Evolutionary conservation across 2,329 filamentous ascomycete species (phyloP), one percentile per base, ranked within the genome.

Genomic region (Chrysoporthe puriensis): DNA sequence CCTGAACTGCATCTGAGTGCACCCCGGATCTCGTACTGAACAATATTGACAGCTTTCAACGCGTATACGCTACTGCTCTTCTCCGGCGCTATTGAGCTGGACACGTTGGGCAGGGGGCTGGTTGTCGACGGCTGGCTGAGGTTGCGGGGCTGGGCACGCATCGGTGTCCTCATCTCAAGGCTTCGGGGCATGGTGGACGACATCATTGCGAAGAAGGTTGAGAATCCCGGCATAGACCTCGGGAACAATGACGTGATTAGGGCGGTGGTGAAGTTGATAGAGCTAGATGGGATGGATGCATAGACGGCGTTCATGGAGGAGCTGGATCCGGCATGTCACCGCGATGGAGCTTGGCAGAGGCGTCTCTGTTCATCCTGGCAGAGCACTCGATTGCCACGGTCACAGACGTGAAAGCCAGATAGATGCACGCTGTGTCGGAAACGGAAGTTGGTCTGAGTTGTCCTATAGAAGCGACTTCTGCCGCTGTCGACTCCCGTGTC

Each of bases 51-150:
- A 90, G 88, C 96, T 1, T 95, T 97, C 78, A 97, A 97, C 74
- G 89, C 91, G 0, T 98, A 95, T 77, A 91, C 91, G 0, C 83
- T 97, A 44, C 87, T 99, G 36, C 85, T 99, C 67, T 98, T 99
- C 79, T 91, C 90, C 0, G 96, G 96, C 0, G 84, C 88, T 1
- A 93, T 98, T 62, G 88, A 89, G 69, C 87, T 98, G 3, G 96
- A 98, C 79, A 97, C 94, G 0, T 82, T 94, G 56, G 95, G 95
- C 6, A 85, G 94, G 32, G 96, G 96, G 0, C 81, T 99, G 21
- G 82, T 97, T 3, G 92, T 99, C 3, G 96, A 98, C 79, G 94
- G 93, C 63, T 98, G 95, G 96, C 82, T 98, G 64, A 79, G 84
- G 46, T 81, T 99, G 43, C 86, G 93, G 34, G 96, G 96, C 0